A percentile compares a stretch with the other conserved stretches of the same genome.
These are phyloP conservation scores for Zasmidium angulare DNA, from an alignment of 2,329 filamentous ascomycete genomes.

Conservation along the genomic window DNA sequence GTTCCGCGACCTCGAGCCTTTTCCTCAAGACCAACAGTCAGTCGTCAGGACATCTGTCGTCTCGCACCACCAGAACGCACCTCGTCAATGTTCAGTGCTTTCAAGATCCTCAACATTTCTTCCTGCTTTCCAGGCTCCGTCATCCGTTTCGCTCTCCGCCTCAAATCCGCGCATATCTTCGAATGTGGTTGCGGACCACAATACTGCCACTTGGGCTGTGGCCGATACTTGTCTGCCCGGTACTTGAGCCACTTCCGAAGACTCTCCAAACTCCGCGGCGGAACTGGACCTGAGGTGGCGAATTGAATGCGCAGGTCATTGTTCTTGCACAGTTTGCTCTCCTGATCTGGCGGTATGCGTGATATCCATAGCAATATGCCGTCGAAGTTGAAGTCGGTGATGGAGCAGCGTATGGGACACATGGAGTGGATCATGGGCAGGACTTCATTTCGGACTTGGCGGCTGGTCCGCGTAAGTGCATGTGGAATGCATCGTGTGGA, in stretches of 20 bases:
- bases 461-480: conserved; percentile 26
- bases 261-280: conserved; percentile 15
- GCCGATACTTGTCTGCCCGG: conserved; percentile 30
- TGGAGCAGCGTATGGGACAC: conserved; percentile 29
- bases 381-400: conserved; percentile 36
- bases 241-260: conserved; percentile 32
- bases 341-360: conserved; percentile 30
- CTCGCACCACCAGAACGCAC: background rate
- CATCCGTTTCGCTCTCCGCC: conserved; percentile 31
- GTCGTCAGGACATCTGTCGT: background rate
- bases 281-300: conserved; percentile 20
- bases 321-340: conserved; percentile 31
- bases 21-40: background rate
- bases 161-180: conserved; percentile 31
- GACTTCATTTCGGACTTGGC: conserved; percentile 33
- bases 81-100: conserved; percentile 21
- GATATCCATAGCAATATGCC: conserved; percentile 31
- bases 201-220: conserved; percentile 34
- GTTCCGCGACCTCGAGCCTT: background rate
- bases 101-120: conserved; percentile 30
- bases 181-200: conserved; percentile 24
- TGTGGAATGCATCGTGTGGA: conserved; percentile 22
- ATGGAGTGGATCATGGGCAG: conserved; percentile 32
- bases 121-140: conserved; percentile 27
- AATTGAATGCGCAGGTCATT: conserved; percentile 27